Percentiles rank a stretch among this genome's conserved stretches.
Evolutionary conservation across 1,284 basidiomycete species (phyloP).

Genomic region (Fomitopsis palustris): DNA sequence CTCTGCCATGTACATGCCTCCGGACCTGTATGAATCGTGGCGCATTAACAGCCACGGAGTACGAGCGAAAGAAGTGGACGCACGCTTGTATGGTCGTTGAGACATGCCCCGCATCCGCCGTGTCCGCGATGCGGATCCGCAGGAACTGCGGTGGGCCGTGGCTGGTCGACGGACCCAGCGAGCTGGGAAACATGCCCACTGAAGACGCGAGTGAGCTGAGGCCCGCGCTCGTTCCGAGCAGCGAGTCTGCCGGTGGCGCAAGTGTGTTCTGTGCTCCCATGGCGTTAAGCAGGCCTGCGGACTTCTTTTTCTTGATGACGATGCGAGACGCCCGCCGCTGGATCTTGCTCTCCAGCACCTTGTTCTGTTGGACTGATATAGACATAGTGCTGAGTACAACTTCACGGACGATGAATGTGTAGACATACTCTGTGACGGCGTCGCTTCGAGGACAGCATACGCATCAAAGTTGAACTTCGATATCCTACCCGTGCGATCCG

Average conservation of each 20-base stretch:
- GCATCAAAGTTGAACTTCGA: constrained; percentile 90
- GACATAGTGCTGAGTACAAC: neutral
- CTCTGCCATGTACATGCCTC: constrained; percentile 97
- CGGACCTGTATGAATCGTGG: constrained; percentile 49
- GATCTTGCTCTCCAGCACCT: constrained; percentile 71
- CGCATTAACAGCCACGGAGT: neutral
- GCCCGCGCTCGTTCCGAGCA: constrained; percentile 30
- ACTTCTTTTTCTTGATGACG: constrained; percentile 59
- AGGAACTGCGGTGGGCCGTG: constrained; percentile 80
- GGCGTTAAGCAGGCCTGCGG: constrained; percentile 25
- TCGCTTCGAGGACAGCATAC: constrained; percentile 83
- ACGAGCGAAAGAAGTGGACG: constrained; percentile 24
- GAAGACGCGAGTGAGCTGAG: constrained; percentile 38
- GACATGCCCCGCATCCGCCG: constrained; percentile 76
- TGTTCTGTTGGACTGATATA: constrained; percentile 76
- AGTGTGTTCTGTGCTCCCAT: constrained; percentile 19
- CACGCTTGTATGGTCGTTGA: constrained; percentile 89
- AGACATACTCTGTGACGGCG: constrained; percentile 67
- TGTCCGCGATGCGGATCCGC: constrained; percentile 74
- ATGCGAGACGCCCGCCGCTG: constrained; percentile 73
- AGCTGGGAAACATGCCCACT: constrained; percentile 51
- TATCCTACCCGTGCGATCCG: constrained; percentile 84
- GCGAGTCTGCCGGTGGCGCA: constrained; percentile 25
- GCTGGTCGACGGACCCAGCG: constrained; percentile 61
- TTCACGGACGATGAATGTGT: neutral